Base-by-base conservation (phyloP, 768 basidiomycete genomes). In the Trametes elegans region DNA sequence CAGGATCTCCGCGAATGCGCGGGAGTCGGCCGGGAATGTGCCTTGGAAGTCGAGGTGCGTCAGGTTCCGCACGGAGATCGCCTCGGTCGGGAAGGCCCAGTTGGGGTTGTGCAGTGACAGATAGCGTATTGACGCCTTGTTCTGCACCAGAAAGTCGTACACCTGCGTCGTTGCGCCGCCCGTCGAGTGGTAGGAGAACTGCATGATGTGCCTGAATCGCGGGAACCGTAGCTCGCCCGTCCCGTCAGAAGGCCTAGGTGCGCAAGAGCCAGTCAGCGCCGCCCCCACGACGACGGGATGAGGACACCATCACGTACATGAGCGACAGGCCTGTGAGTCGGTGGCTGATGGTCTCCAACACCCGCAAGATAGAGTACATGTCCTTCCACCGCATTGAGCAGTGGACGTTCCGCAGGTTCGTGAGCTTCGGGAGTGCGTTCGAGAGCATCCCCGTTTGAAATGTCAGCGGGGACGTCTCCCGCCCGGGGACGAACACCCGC, bases 361-460 rank as follows among this genome's bases (percentile, higher is more conserved):
- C 74, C 6, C 76, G 73, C 28, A 87, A 66, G 24, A 87, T 74
- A 2, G 78, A 74, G 8, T 72, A 61, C 40, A 86, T 76, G 32
- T 80, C 75, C 16, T 82, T 81, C 34, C 72, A 75, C 1, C 76
- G 71, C 14, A 84, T 82, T n/a, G 78, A 77, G 39, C 85, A 80
- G 64, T 83, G 80, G 2, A 85, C 77, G 52, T 81, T 82, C 27
- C 78, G 74, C 31, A 88, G 71, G 59, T 81, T 85, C 45, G 69
- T 68, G 26, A 88, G 65, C 62, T 82, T 84, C 8, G 85, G 84
- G 9, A 89, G 71, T 3, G 84, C 83, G 40, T 87, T 88, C 18
- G 80, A 77, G 49, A 88, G 70, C 81, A 88, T 87, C 24, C 84
- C 83, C 21, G 80, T 82, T 68, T 87, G 84, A 66, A 88, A 88